Percentiles rank a stretch among this genome's conserved stretches.
These are phyloP conservation scores for Pachysandra terminalis DNA, from an alignment of 164 flowering plant species.

Conservation along the genomic window DNA sequence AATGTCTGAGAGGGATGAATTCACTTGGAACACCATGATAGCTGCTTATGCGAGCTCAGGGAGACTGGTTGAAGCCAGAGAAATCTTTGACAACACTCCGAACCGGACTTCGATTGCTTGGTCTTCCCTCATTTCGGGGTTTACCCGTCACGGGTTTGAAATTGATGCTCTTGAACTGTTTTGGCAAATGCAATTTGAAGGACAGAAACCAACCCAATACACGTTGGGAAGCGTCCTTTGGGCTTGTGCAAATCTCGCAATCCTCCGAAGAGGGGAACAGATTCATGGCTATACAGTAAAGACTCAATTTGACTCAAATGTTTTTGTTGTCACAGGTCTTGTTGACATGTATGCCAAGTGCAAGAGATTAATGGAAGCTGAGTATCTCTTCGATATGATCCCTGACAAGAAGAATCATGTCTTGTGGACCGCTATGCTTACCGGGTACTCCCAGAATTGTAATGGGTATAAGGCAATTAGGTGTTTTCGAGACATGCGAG, in stretches of 20 bases:
- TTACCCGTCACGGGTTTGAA: conserved; percentile 38
- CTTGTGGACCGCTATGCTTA: conserved; percentile 78
- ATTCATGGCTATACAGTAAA: conserved; percentile 66
- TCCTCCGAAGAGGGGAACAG: conserved; percentile 49
- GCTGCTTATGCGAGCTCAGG: conserved; percentile 61
- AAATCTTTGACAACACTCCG: conserved; percentile 46
- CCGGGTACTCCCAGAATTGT: conserved; percentile 72
- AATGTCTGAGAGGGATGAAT: conserved; percentile 67
- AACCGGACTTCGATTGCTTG: conserved; percentile 51
- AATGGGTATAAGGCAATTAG: conserved; percentile 44
- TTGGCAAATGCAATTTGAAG: conserved; percentile 63
- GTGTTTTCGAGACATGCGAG: conserved; percentile 55
- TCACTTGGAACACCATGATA: conserved; percentile 78
- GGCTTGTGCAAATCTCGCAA: conserved; percentile 38
- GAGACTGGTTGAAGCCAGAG: conserved; percentile 49
- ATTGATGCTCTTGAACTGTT: conserved; percentile 51
- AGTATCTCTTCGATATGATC: conserved; percentile 39
- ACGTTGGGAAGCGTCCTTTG: conserved; percentile 67
- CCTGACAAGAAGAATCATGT: conserved; percentile 47
- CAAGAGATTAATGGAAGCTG: conserved; percentile 48
- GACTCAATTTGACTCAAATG: conserved; percentile 40
- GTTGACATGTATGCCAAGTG: conserved; percentile 87
- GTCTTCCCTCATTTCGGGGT: conserved; percentile 81
- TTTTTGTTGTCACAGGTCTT: conserved; percentile 65
- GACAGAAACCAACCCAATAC: conserved; percentile 58